Evolutionary conservation across 257 asterid genomes (phyloP), one percentile per base, ranked within the genome.

Genomic region (Striga asiatica): DNA sequence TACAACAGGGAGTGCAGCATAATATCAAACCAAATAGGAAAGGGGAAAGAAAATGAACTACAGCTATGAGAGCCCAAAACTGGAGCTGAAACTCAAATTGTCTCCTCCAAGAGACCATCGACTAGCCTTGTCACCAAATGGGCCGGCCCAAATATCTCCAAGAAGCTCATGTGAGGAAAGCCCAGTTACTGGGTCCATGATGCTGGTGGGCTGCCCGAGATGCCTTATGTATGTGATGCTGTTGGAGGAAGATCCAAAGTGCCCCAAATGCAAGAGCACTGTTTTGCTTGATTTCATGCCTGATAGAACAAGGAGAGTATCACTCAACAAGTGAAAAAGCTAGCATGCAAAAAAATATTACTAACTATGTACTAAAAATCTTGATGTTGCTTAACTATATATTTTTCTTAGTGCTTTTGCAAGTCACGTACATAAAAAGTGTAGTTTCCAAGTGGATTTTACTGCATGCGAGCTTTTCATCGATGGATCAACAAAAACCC

Each of bases 191-290:
- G 17, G 58, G 19, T 29, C 74, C n/a, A 76, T 76, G 75, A 69
- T 70, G 74, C 45, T 76, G 64, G 75, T 67, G 31, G 79, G 79
- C 11, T 74, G 78, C 49, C 77, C 77, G 22, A 35, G 75, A 50
- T 75, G 81, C 61, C 71, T 75, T 1, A 71, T 75, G 81, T 75
- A 75, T 65, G 72, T 71, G 45, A 71, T 75, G 73, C 53, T 68
- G 31, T 47, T 55, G 38, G 78, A 61, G 61, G 45, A 62, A 27
- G 76, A 71, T 37, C 81, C 74, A 2, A 77, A 68, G 70, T 77
- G 84, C 46, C 84, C 81, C 35, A 71, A 74, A 50, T 74, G 84
- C 69, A 71, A 77, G 69, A 78, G 76, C 65, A 73, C 79, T 42
- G 89, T 70, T 13, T 71, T 81, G 74, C 83, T 81, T 48, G 78